These are phyloP conservation scores for Fusarium nanum DNA, from an alignment of 2,329 filamentous ascomycete species.

Conservation along the genomic window DNA sequence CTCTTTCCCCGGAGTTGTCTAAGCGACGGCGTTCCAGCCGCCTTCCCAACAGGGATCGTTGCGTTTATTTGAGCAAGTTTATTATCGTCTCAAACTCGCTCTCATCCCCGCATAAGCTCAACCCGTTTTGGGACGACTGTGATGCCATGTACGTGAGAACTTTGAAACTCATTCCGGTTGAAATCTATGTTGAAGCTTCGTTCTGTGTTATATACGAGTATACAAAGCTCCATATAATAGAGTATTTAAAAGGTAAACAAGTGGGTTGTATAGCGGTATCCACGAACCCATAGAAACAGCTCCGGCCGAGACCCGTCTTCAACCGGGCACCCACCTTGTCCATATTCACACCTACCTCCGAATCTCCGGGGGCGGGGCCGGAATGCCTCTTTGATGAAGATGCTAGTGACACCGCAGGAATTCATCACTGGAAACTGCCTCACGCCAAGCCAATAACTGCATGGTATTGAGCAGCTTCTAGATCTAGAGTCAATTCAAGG, in stretches of 20 bases:
- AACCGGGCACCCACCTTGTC: slow-evolving; percentile 24
- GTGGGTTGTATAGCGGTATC: background rate
- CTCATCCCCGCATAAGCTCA: slow-evolving; percentile 25
- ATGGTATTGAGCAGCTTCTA: slow-evolving; percentile 14
- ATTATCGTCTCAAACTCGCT: slow-evolving; percentile 38
- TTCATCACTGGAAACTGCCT: slow-evolving; percentile 31
- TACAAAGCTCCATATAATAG: background rate
- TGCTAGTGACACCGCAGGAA: slow-evolving; percentile 20
- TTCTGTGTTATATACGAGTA: background rate
- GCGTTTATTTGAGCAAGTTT: slow-evolving; percentile 59
- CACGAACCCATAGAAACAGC: background rate
- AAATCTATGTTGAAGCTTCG: background rate
- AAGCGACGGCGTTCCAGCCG: background rate
- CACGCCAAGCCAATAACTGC: slow-evolving; percentile 32
- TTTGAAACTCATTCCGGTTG: background rate
- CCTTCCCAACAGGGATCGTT: slow-evolving; percentile 36
- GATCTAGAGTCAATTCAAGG: slow-evolving; percentile 9
- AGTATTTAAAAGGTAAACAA: background rate
- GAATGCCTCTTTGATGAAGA: slow-evolving; percentile 1
- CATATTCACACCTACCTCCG: slow-evolving; percentile 37
- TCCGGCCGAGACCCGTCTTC: background rate
- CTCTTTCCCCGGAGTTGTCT: background rate
- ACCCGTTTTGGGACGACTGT: background rate
- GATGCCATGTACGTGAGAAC: slow-evolving; percentile 7
- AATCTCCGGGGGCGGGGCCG: slow-evolving; percentile 24